Base-by-base conservation (phyloP, 768 basidiomycete genomes). In the Tylopilus subfusipes region DNA sequence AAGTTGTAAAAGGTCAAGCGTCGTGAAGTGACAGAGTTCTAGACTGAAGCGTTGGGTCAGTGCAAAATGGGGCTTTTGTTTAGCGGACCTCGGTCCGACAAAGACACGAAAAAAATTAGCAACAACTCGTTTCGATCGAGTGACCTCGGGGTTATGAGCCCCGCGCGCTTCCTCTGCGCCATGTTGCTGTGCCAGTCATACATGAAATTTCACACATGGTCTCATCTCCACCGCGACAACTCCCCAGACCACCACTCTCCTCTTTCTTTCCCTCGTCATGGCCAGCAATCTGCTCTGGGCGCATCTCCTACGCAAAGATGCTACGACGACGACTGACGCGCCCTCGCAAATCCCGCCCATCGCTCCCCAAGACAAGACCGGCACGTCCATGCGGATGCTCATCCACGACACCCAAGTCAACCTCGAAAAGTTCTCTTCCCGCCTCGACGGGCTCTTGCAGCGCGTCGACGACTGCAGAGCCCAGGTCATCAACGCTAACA, bases 361-460 rank as follows among this genome's bases (percentile, higher is more conserved):
- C 43, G 43, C 51, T 16, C 43, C 51, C 5, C 60, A 80, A 27
- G 87, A 90, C 71, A 88, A 80, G 60, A 78, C 80, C 11, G 81
- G 79, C 13, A 85, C 86, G 4, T 86, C 88, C 7, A 84, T 84
- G 72, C 81, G 87, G 38, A 78, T 89, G 59, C 76, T 90, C 13
- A 71, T 90, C 21, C 82, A 89, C 58, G 88, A 90, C 64, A 88
- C 86, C 1, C 86, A 88, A 52, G 80, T 78, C 21, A 81, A 84
- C 56, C 76, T 90, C 33, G 86, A 90, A 68, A 80, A 74, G 60
- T 89, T 90, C 55, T 80, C 84, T 0, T 71, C 72, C 8, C 77
- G 78, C 29, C 79, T 84, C 14, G 82, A 80, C 40, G 69, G 69
- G n/a, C 73, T 89, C 22, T 68, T 81, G 2, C 67, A 68, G 12